These are phyloP conservation scores for Acanthamoeba castellanii DNA, from an alignment of 208 protist genomes.

Conservation along the genomic window DNA sequence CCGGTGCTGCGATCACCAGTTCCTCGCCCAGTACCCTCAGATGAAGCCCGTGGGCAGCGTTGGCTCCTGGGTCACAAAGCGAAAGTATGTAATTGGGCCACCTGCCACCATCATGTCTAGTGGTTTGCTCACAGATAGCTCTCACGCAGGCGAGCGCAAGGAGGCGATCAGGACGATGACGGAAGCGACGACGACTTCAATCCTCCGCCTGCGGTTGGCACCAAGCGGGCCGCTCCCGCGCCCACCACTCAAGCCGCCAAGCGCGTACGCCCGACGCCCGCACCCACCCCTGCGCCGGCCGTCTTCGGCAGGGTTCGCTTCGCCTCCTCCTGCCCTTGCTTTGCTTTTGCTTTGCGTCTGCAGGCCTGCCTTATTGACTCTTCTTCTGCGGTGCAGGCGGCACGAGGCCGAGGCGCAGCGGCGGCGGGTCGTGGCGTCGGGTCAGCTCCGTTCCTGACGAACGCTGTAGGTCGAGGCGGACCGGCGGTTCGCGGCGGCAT, in stretches of 20 bases:
- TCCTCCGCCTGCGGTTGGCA: background rate
- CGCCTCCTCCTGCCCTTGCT: background rate
- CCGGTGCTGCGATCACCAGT: background rate
- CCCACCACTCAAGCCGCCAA: slow-evolving; percentile 3
- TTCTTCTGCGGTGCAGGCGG: background rate
- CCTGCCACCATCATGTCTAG: no score
- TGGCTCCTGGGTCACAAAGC: slow-evolving; percentile 17
- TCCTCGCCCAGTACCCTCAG: slow-evolving; percentile 13
- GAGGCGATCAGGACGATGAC: background rate
- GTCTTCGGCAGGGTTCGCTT: background rate
- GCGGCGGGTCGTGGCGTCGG: background rate
- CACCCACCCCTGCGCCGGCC: background rate
- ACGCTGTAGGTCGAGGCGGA: background rate
- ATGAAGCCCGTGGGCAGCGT: slow-evolving; percentile 5
- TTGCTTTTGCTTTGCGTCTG: no score
- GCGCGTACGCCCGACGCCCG: background rate
- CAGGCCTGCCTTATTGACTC: background rate
- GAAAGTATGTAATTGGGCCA: background rate
- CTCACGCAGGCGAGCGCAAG: background rate
- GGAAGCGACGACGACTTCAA: slow-evolving; percentile 34
- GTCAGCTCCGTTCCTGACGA: background rate
- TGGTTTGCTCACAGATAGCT: background rate
- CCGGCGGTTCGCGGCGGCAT: background rate
- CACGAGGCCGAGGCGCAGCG: background rate
- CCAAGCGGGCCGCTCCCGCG: background rate